These are phyloP conservation scores for Parmales sp. DNA, from an alignment of 108 stramenopile species.

Conservation along the genomic window DNA sequence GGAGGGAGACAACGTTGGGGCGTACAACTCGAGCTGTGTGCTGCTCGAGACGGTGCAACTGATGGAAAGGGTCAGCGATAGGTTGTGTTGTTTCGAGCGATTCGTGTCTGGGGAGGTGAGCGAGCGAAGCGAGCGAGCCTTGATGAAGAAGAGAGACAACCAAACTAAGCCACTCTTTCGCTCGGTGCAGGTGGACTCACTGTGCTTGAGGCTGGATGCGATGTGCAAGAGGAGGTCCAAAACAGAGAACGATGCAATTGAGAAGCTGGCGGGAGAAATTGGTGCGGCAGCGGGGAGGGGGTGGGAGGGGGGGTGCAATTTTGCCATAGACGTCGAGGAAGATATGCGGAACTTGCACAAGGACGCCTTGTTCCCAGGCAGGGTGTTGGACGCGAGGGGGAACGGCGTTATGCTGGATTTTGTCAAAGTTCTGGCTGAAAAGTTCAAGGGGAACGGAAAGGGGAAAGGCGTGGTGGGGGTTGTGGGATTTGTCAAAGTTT, in stretches of 20 bases:
- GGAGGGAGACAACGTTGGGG: background rate
- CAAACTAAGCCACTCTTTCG: background rate
- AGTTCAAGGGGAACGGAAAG: background rate
- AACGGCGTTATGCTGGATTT: background rate
- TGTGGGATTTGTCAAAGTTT: background rate
- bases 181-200: background rate
- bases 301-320: background rate
- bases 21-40: too few species aligned
- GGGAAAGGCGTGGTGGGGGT: background rate
- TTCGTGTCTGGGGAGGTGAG: background rate
- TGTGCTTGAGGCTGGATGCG: background rate
- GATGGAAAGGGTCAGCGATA: too few species aligned
- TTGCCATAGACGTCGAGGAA: background rate
- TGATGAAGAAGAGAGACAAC: background rate
- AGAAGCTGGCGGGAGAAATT: background rate
- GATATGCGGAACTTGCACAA: background rate
- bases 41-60: too few species aligned
- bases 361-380: background rate
- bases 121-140: background rate
- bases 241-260: background rate
- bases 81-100: background rate
- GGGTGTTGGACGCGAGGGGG: background rate
- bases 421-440: background rate
- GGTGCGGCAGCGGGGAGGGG: background rate
- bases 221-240: background rate